These are phyloP conservation scores for Penicillium nucicola DNA, from an alignment of 495 filamentous ascomycete genomes.

Conservation along the genomic window DNA sequence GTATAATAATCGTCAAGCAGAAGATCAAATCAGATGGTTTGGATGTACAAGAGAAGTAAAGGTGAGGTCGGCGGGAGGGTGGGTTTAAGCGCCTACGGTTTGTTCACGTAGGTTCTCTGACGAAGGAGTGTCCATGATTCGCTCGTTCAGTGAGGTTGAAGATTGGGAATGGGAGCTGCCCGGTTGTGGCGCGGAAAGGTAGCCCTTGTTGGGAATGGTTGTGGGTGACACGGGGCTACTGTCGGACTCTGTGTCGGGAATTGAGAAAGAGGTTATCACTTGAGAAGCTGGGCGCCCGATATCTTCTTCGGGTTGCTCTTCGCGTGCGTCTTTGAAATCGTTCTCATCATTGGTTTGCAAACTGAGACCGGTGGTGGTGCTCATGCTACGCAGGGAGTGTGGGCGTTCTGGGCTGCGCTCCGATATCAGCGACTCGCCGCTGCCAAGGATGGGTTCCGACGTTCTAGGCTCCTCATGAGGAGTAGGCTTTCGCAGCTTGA, in stretches of 20 bases:
- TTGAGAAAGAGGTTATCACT: neutral
- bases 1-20: slow-evolving; percentile 29
- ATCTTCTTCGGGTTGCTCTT: slow-evolving; percentile 9
- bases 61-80: neutral
- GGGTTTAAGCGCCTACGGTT: slow-evolving; percentile 27
- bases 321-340: slow-evolving; percentile 25
- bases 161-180: slow-evolving; percentile 14
- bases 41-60: slow-evolving; percentile 19
- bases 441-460: slow-evolving; percentile 37
- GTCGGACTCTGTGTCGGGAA: slow-evolving; percentile 1
- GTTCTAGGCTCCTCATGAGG: slow-evolving; percentile 43
- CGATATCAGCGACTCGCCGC: slow-evolving; percentile 29
- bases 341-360: slow-evolving; percentile 23
- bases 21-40: slow-evolving; percentile 15
- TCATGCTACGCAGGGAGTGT: slow-evolving; percentile 36
- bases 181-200: slow-evolving; percentile 14
- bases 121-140: slow-evolving; percentile 17
- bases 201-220: neutral
- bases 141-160: slow-evolving; percentile 18
- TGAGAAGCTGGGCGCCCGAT: neutral
- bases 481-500: slow-evolving; percentile 54
- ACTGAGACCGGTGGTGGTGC: slow-evolving; percentile 37
- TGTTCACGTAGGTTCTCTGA: slow-evolving; percentile 29
- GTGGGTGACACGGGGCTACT: neutral
- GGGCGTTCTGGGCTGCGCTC: slow-evolving; percentile 25